Conservation (phyloP, 345 rosid species). For the Noccaea bulbosa region DNA sequence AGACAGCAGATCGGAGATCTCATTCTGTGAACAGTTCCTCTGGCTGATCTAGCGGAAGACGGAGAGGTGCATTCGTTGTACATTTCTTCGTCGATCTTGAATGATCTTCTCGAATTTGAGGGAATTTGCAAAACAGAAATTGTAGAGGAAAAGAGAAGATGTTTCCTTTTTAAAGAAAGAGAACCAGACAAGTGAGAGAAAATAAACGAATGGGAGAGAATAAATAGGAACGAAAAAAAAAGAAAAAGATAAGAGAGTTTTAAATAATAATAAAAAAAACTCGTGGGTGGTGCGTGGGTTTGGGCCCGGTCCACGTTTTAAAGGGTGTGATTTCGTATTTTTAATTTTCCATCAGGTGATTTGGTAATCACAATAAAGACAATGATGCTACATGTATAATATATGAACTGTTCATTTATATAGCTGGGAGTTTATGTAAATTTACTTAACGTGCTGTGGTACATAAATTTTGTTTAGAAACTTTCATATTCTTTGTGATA, state of each 20-base stretch:
- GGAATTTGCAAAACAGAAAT: neutral
- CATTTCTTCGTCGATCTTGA: slow-evolving; percentile 29
- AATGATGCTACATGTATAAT: too few species aligned
- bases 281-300: slow-evolving; percentile 43
- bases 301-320: slow-evolving; percentile 35
- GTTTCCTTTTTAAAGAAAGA: neutral
- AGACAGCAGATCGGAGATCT: slow-evolving; percentile 58
- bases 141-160: neutral
- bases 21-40: neutral
- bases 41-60: slow-evolving; percentile 42
- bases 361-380: too few species aligned
- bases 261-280: neutral
- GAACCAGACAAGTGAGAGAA: slow-evolving; percentile 24
- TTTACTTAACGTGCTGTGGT: too few species aligned
- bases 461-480: too few species aligned
- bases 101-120: neutral
- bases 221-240: slow-evolving; percentile 11
- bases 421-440: too few species aligned
- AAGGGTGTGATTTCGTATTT: neutral
- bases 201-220: neutral
- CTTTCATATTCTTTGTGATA: too few species aligned
- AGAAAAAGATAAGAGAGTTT: neutral
- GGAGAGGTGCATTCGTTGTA: slow-evolving; percentile 45
- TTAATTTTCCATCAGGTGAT: neutral
- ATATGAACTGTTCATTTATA: too few species aligned